These are phyloP conservation scores for Helminthosporium solani DNA, from an alignment of 2,329 filamentous ascomycete genomes.

Conservation along the genomic window DNA sequence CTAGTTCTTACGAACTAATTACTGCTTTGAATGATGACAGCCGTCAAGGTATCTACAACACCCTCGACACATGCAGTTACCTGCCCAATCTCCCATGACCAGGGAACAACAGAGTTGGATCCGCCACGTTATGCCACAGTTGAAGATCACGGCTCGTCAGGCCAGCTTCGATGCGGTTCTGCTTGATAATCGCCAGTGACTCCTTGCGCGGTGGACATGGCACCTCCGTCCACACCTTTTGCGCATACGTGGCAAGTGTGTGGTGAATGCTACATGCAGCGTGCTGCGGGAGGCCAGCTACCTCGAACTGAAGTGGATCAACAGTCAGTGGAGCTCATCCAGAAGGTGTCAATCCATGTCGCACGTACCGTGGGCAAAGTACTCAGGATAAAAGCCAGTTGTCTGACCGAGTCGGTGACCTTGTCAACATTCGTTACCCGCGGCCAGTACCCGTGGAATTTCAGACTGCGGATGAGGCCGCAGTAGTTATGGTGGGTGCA, in stretches of 20 bases:
- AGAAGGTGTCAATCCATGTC: background rate
- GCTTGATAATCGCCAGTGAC: background rate
- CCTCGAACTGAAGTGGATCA: background rate
- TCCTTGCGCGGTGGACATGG: background rate
- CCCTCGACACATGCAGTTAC: no score
- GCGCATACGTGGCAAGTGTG: background rate
- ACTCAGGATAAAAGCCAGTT: background rate
- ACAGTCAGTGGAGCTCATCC: background rate
- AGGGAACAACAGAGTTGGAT: background rate
- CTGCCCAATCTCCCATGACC: no score
- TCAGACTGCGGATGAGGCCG: no score
- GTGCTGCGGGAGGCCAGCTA: background rate
- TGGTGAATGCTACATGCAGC: background rate
- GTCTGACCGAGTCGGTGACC: background rate
- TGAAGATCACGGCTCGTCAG: background rate
- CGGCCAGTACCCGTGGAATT: background rate
- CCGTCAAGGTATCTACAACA: no score
- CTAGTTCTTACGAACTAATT: no score
- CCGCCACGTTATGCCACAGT: background rate
- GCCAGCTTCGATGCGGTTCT: conserved; percentile 1
- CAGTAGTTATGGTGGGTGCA: no score
- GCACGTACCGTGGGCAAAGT: background rate
- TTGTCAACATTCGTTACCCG: background rate
- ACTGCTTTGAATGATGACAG: no score
- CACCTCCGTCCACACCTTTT: background rate